Conservation (phyloP, 2,329 filamentous ascomycete genomes). For the Ophioceras dolichostomum region DNA sequence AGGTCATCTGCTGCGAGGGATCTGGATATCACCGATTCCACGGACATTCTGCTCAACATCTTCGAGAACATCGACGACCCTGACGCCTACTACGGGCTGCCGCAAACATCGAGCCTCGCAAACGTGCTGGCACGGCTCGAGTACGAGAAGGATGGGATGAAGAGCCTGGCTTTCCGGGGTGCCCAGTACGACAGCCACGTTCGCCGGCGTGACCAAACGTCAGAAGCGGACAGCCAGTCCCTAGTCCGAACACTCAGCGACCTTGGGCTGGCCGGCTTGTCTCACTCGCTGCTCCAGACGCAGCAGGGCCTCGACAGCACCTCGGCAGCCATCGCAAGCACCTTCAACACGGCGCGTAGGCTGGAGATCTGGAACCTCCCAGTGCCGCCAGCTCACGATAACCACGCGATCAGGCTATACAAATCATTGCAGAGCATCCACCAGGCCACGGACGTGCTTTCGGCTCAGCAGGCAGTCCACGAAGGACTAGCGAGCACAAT, state of each 20-base stretch:
- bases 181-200: conserved; percentile 85
- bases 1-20: conserved; percentile 49
- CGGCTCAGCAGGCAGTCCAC: conserved; percentile 47
- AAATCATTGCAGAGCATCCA: conserved; percentile 70
- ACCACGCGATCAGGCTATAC: conserved; percentile 60
- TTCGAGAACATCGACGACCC: conserved; percentile 93
- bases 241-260: conserved; percentile 67
- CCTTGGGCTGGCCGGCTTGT: conserved; percentile 76
- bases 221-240: conserved; percentile 49
- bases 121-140: conserved; percentile 74
- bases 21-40: conserved; percentile 32
- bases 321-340: conserved; percentile 52
- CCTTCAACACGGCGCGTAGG: conserved; percentile 67
- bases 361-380: conserved; percentile 89
- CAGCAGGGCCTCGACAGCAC: conserved; percentile 49
- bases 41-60: conserved; percentile 63
- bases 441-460: conserved; percentile 42
- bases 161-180: conserved; percentile 80
- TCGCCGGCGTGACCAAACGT: conserved; percentile 39
- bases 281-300: conserved; percentile 62
- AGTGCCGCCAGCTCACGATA: conserved; percentile 49
- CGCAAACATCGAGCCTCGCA: conserved; percentile 62
- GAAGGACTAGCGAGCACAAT: conserved; percentile 50
- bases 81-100: conserved; percentile 87
- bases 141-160: conserved; percentile 78